phyloP scores from a whole-genome alignment of 2,329 filamentous ascomycete genomes.

The Sclerotinia glacialis region DNA sequence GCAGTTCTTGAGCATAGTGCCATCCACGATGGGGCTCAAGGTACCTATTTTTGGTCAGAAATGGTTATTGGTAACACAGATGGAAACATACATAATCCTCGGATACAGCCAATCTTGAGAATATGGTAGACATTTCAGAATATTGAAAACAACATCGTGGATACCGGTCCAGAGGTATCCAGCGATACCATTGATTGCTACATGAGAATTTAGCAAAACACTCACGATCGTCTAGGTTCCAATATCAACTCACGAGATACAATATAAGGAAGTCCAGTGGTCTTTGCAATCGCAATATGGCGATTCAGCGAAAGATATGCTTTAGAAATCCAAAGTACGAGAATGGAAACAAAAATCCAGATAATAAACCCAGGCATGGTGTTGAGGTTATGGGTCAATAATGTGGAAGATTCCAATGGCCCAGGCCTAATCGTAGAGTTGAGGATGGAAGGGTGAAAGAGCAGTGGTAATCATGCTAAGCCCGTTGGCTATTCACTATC shows the following conservation, averaged over 20 bases:
- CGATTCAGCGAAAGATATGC: not conserved
- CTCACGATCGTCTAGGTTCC: no score
- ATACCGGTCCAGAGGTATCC: not conserved
- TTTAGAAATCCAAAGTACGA: not conserved
- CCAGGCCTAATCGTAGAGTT: not conserved
- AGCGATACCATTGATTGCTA: not conserved
- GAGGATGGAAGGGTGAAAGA: not conserved
- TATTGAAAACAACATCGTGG: not conserved
- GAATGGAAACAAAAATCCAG: not conserved
- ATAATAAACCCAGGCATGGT: not conserved
- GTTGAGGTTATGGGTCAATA: not conserved
- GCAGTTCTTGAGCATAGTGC: not conserved
- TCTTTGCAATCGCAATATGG: not conserved
- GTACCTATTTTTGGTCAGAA: not conserved
- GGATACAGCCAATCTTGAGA: slow-evolving; percentile 2
- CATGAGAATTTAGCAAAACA: not conserved
- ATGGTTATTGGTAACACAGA: not conserved
- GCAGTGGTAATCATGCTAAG: not conserved
- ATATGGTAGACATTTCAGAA: slow-evolving; percentile 3
- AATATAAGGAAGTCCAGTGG: not conserved
- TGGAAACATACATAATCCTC: not conserved
- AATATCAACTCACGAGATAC: not conserved
- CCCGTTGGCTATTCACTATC: not conserved
- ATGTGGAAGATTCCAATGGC: not conserved
- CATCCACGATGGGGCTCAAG: not conserved